Percentiles rank a stretch among this genome's conserved stretches.
These are phyloP conservation scores for Calonectria pseudoturangicola DNA, from an alignment of 2,329 filamentous ascomycete species.

Conservation along the genomic window DNA sequence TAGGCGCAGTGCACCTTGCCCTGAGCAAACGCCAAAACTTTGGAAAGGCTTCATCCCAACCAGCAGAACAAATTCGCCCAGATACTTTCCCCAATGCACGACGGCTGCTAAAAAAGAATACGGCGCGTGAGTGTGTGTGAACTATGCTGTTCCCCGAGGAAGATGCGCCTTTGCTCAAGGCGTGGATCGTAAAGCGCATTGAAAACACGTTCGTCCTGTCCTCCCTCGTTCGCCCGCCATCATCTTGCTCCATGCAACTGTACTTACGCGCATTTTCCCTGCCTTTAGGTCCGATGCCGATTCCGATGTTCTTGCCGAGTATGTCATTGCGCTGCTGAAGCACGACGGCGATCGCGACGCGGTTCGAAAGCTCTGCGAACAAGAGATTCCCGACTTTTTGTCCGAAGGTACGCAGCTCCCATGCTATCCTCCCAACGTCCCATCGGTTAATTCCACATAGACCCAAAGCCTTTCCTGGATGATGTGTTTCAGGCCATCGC, in stretches of 20 bases:
- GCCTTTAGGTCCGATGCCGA: conserved; percentile 82
- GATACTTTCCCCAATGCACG: conserved; percentile 31
- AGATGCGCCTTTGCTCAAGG: conserved; percentile 79
- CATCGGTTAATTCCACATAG: conserved; percentile 51
- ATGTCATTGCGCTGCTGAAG: conserved; percentile 85
- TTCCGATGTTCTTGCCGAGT: conserved; percentile 87
- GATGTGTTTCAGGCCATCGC: conserved; percentile 81
- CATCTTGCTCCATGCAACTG: conserved; percentile 26
- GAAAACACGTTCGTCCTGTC: conserved; percentile 79
- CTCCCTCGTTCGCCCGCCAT: conserved; percentile 36
- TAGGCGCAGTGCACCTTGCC: conserved; percentile 42
- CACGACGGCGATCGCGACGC: conserved; percentile 80
- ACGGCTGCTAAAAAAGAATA: conserved; percentile 1
- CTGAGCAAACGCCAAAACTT: conserved; percentile 13
- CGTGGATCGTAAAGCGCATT: conserved; percentile 85
- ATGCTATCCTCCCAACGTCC: background rate
- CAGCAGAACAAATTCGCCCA: background rate
- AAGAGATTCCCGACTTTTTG: conserved; percentile 85
- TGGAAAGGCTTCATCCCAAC: conserved; percentile 31
- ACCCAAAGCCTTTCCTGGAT: conserved; percentile 75
- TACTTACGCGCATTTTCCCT: conserved; percentile 36
- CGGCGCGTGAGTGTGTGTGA: conserved; percentile 25
- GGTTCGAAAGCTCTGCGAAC: conserved; percentile 80
- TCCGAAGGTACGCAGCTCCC: conserved; percentile 71
- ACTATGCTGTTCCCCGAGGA: conserved; percentile 78